Base-by-base conservation (phyloP, 768 basidiomycete genomes). In the Lyophyllum decastes region DNA sequence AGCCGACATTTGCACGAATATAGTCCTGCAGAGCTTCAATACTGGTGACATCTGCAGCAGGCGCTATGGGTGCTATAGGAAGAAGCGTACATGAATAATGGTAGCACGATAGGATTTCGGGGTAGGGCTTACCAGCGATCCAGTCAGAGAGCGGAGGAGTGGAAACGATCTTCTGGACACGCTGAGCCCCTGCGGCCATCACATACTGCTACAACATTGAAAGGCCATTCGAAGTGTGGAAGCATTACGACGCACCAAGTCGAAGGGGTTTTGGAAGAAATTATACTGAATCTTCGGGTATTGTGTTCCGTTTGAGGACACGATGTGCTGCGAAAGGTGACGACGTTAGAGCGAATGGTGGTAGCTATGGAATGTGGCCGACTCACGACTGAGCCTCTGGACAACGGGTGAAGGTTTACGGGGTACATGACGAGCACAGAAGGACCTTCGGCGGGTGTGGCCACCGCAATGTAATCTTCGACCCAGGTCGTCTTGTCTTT, bases 231-330 rank as follows among this genome's bases (percentile, higher is more conserved):
- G 16, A 38, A 2, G 6, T 38, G 5, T 10, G 11, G 19, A 16
- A 52, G 38, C 50, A 41, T 4, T 9, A 21, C 2, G 14, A 30
- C 26, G 19, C 17, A 53, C 52, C 40, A 53, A 19, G 22, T 53
- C 52, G 19, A 53, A 25, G 3, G 52, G 52, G 52, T 53, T 22
- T 22, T 53, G 52, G 52, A 53, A 53, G n/a, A 53, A 53, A 26
- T 53, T 53, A 25, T 53, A 53, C 8, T 44, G 7, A 25, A 53
- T 53, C 40, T 53, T 44, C 9, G 52, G 52, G 26, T 53, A 53
- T 24, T 53, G 26, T 10, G 33, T 25, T 10, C 52, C 52, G 40
- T 53, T 41, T 1, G 52, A 44, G 9, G 52, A 53, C 17, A 30
- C 40, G 19, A 53, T 53, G 43, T 53, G 52, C 52, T 53, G 34